Evolutionary conservation across 2,329 filamentous ascomycete species (phyloP).

Genomic region (Pseudocercospora musae): DNA sequence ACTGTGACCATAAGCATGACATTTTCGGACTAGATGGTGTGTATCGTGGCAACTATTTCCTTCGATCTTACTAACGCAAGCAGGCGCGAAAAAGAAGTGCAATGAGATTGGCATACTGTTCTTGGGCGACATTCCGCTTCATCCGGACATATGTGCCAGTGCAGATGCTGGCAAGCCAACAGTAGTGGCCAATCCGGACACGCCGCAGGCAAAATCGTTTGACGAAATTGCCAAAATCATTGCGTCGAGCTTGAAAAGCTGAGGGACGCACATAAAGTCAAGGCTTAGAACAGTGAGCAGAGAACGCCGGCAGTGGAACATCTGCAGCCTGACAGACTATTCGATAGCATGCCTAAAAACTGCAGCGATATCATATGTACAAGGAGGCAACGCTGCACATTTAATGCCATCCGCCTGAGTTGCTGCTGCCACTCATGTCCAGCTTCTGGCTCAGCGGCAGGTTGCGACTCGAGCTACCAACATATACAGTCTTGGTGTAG

Average conservation of each 20-base stretch:
- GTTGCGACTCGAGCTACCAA: conserved; percentile 58
- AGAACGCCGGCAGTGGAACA: not conserved
- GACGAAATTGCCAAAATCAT: conserved; percentile 38
- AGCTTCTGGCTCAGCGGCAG: conserved; percentile 44
- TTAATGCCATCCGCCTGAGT: not conserved
- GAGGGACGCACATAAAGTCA: not conserved
- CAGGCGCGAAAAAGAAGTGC: conserved; percentile 67
- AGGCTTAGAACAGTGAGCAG: not conserved
- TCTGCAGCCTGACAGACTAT: not conserved
- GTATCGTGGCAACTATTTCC: not conserved
- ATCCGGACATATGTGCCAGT: conserved; percentile 81
- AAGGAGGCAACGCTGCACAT: not conserved
- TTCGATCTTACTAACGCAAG: conserved; percentile 25
- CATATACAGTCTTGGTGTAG: conserved; percentile 58
- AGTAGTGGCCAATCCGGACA: conserved; percentile 78
- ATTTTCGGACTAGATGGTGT: conserved; percentile 38
- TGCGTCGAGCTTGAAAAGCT: conserved; percentile 13
- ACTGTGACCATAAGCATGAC: conserved; percentile 40
- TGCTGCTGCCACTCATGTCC: conserved; percentile 8
- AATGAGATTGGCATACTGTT: conserved; percentile 70
- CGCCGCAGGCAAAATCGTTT: conserved; percentile 70
- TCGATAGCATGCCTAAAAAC: not conserved
- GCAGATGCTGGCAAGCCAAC: conserved; percentile 85
- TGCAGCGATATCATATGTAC: not conserved
- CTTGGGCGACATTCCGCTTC: conserved; percentile 83